A percentile compares a stretch with the other conserved stretches of the same genome.
These are phyloP conservation scores for Porcisia deanei DNA, from an alignment of 208 protist species.

Conservation along the genomic window DNA sequence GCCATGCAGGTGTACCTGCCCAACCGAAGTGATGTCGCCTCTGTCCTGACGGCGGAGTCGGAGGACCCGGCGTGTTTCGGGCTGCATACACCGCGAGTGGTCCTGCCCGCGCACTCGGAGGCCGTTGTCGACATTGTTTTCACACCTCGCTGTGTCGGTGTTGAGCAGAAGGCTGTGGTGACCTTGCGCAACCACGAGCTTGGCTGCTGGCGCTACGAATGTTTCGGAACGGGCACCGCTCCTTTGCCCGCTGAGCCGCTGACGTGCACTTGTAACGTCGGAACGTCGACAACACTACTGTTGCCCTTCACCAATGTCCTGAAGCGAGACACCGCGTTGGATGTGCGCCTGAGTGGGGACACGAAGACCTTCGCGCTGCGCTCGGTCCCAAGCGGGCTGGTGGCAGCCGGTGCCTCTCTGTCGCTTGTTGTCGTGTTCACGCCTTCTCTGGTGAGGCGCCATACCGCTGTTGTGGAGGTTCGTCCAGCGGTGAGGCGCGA, in stretches of 20 bases:
- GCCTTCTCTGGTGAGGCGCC: conserved; percentile 61
- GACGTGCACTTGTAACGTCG: conserved; percentile 55
- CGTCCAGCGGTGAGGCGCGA: conserved; percentile 28
- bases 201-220: conserved; percentile 84
- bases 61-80: conserved; percentile 71
- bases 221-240: conserved; percentile 58
- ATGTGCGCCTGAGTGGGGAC: conserved; percentile 35
- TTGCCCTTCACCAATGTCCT: conserved; percentile 85
- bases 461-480: conserved; percentile 62
- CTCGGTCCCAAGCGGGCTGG: conserved; percentile 9
- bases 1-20: conserved; percentile 63
- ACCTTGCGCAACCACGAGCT: conserved; percentile 62
- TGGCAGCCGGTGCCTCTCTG: conserved; percentile 47
- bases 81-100: conserved; percentile 40
- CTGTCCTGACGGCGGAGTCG: conserved; percentile 56
- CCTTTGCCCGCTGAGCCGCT: conserved; percentile 52
- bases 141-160: conserved; percentile 72
- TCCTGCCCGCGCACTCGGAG: conserved; percentile 55
- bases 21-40: conserved; percentile 68
- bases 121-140: conserved; percentile 71
- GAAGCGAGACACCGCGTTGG: conserved; percentile 38
- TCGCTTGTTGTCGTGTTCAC: conserved; percentile 66
- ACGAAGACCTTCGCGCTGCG: conserved; percentile 41
- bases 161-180: conserved; percentile 53
- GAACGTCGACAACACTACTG: conserved; percentile 33